A percentile compares a stretch with the other conserved stretches of the same genome.
These are phyloP conservation scores for Mortierella claussenii DNA, from an alignment of 192 early-diverging fungal genomes.

Conservation along the genomic window DNA sequence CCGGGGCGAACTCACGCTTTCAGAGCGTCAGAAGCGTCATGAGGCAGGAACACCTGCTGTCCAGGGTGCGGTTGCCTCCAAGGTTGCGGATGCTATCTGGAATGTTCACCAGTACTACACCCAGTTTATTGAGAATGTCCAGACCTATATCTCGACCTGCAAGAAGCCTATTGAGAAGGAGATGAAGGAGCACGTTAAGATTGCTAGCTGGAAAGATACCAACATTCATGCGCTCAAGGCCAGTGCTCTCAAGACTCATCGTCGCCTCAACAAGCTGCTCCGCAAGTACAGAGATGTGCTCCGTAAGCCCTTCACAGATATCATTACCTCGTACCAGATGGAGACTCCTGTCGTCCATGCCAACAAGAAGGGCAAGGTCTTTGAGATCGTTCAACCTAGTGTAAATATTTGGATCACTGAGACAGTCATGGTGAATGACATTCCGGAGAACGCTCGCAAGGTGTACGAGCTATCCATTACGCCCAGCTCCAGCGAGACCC, in stretches of 20 bases:
- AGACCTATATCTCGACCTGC: constrained; percentile 63
- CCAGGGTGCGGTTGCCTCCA: constrained; percentile 37
- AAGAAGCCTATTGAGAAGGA: constrained; percentile 88
- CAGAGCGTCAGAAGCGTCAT: constrained; percentile 27
- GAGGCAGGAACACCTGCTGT: neutral
- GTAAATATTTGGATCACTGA: constrained; percentile 55
- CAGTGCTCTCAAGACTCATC: constrained; percentile 91
- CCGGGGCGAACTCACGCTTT: constrained; percentile 42
- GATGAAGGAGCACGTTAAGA: constrained; percentile 92
- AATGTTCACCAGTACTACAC: constrained; percentile 87
- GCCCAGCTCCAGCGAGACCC: constrained; percentile 53
- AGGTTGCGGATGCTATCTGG: constrained; percentile 63
- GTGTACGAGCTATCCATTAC: constrained; percentile 17
- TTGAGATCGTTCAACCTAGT: constrained; percentile 53
- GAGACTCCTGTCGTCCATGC: constrained; percentile 38
- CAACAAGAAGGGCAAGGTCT: constrained; percentile 50
- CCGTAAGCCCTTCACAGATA: constrained; percentile 74
- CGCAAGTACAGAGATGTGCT: constrained; percentile 86
- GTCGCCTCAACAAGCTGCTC: constrained; percentile 91
- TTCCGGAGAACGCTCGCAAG: constrained; percentile 9
- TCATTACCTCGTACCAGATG: constrained; percentile 65
- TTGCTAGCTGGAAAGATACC: constrained; percentile 97
- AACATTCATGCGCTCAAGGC: constrained; percentile 92
- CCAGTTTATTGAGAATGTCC: constrained; percentile 73
- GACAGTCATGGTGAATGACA: constrained; percentile 31